Percentiles rank a stretch among this genome's conserved stretches.
phyloP scores from a whole-genome alignment of 148 eudicot genomes.

The Dianthus caryophyllus region DNA sequence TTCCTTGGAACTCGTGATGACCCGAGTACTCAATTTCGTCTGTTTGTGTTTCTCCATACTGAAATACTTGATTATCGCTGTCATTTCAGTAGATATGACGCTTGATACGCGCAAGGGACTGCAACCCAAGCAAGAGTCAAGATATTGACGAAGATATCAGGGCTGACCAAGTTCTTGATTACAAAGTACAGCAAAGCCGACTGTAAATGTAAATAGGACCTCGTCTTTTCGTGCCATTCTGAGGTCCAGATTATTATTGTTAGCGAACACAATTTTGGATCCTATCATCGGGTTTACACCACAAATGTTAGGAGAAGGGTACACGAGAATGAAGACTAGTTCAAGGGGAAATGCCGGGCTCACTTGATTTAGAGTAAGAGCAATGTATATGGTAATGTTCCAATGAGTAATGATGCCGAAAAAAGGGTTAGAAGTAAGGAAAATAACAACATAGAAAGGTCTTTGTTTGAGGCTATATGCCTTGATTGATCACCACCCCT shows the following conservation, averaged over 20 bases:
- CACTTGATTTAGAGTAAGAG: not conserved
- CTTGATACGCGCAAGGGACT: constrained; percentile 22
- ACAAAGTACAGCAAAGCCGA: constrained; percentile 20
- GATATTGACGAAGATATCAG: constrained; percentile 18
- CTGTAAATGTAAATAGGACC: constrained; percentile 26
- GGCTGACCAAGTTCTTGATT: not conserved
- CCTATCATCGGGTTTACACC: not conserved
- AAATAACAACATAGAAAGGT: not conserved
- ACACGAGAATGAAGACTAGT: not conserved
- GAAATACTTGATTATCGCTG: constrained; percentile 3
- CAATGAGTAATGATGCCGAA: not conserved
- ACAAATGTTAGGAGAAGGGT: not conserved
- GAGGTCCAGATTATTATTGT: constrained; percentile 14
- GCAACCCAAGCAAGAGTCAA: constrained; percentile 30
- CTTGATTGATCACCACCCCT: no score
- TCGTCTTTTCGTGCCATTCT: constrained; percentile 12
- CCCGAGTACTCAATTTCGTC: not conserved
- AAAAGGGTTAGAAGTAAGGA: not conserved
- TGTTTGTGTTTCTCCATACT: constrained; percentile 4
- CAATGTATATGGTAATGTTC: not conserved
- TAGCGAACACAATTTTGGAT: constrained; percentile 4
- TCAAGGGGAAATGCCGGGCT: not conserved
- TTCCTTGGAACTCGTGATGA: not conserved
- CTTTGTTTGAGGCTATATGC: not conserved
- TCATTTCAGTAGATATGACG: constrained; percentile 20